A percentile compares a stretch with the other conserved stretches of the same genome.
phyloP scores from a whole-genome alignment of 1,284 basidiomycete species.

The Coriolopsis trogii region DNA sequence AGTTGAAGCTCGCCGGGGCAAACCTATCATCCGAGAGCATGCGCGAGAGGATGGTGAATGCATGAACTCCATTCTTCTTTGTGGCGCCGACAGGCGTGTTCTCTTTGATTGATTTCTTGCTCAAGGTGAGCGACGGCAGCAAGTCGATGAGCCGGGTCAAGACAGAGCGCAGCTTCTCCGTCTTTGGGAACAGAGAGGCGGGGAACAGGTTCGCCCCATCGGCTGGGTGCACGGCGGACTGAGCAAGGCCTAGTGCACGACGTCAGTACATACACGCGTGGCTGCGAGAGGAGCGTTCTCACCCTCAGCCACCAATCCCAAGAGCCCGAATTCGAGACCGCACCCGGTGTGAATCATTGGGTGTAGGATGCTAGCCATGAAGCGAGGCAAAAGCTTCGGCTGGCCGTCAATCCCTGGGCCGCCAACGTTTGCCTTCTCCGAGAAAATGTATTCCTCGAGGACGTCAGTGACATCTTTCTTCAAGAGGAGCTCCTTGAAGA shows the following conservation, averaged over 20 bases:
- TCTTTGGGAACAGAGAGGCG: constrained; percentile 28
- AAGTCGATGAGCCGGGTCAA: constrained; percentile 20
- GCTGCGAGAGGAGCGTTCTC: background rate
- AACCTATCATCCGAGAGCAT: constrained; percentile 42
- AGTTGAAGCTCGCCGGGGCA: constrained; percentile 42
- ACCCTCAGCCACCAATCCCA: constrained; percentile 70
- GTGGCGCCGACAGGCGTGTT: constrained; percentile 20
- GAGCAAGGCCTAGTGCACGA: constrained; percentile 43
- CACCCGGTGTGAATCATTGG: constrained; percentile 68
- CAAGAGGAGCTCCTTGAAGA: constrained; percentile 52
- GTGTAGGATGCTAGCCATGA: constrained; percentile 62
- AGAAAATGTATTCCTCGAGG: constrained; percentile 63
- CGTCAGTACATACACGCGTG: constrained; percentile 44
- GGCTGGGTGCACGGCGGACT: constrained; percentile 35
- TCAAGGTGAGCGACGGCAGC: constrained; percentile 24
- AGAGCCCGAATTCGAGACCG: constrained; percentile 64
- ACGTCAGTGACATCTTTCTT: constrained; percentile 43
- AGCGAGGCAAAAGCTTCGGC: constrained; percentile 59
- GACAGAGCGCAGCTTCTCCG: constrained; percentile 1
- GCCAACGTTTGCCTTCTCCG: constrained; percentile 50
- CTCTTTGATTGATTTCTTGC: constrained; percentile 8
- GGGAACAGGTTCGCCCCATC: constrained; percentile 31
- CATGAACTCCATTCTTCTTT: constrained; percentile 29
- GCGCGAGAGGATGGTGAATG: constrained; percentile 42
- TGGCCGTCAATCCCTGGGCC: constrained; percentile 45